phyloP scores from a whole-genome alignment of 768 basidiomycete genomes.

The Kwoniella dendrophila region DNA sequence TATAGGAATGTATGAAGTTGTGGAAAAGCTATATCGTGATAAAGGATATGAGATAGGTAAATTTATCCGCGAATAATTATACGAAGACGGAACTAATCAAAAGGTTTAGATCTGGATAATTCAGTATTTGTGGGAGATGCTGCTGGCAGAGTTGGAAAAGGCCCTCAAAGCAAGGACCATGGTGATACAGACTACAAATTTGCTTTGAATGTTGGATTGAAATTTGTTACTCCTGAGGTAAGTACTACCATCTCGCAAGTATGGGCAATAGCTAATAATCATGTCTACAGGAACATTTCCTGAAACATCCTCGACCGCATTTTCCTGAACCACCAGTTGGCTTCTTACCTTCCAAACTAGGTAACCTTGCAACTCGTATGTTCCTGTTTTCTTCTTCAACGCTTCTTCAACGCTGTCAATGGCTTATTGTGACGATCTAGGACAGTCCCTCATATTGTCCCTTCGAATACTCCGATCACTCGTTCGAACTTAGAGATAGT shows the following conservation, averaged over 20 bases:
- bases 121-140: conserved; percentile 90
- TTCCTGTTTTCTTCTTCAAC: background rate
- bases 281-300: conserved; percentile 71
- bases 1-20: conserved; percentile 79
- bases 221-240: conserved; percentile 85
- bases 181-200: conserved; percentile 82
- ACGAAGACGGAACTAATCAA: too few species aligned
- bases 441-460: conserved; percentile 59
- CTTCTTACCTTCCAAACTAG: conserved; percentile 65
- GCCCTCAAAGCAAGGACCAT: conserved; percentile 62
- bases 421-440: conserved; percentile 11
- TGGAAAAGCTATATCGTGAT: conserved; percentile 66
- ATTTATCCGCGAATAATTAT: background rate
- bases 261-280: conserved; percentile 5
- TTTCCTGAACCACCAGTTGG: conserved; percentile 64
- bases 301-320: conserved; percentile 59
- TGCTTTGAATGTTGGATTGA: conserved; percentile 73
- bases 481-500: conserved; percentile 60
- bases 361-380: conserved; percentile 50
- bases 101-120: conserved; percentile 64
- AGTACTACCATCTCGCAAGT: conserved; percentile 15
- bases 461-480: conserved; percentile 56
- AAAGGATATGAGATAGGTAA: conserved; percentile 66
- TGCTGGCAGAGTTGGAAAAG: conserved; percentile 66
- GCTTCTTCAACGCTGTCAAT: background rate